These are phyloP conservation scores for Huntiella bhutanensis DNA, from an alignment of 2,329 filamentous ascomycete species.

Conservation along the genomic window DNA sequence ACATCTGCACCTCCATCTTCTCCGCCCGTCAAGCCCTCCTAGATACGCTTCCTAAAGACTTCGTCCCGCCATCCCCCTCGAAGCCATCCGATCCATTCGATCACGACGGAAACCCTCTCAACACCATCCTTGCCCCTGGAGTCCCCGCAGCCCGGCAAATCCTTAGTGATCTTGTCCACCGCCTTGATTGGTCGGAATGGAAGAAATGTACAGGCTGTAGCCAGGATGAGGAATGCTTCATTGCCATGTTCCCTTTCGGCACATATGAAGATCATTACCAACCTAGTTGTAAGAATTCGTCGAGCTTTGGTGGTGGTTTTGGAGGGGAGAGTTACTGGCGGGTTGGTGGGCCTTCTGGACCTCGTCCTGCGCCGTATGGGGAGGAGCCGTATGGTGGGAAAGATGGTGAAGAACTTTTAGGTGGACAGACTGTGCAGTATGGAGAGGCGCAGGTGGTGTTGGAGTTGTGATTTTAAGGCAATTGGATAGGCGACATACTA, in stretches of 20 bases:
- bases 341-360: neutral
- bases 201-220: slow-evolving; percentile 35
- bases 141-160: slow-evolving; percentile 9
- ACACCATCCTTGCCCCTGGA: slow-evolving; percentile 3
- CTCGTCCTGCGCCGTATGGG: no score
- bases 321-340: slow-evolving; percentile 8
- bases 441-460: no score
- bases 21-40: slow-evolving; percentile 5
- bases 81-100: neutral
- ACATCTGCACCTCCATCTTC: slow-evolving; percentile 22
- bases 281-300: slow-evolving; percentile 8
- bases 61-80: neutral
- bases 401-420: no score
- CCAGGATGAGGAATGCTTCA: slow-evolving; percentile 35
- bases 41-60: neutral
- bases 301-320: neutral
- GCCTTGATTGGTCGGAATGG: slow-evolving; percentile 41
- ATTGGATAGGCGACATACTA: no score
- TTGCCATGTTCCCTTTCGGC: slow-evolving; percentile 48
- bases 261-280: slow-evolving; percentile 29
- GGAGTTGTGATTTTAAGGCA: no score
- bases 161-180: slow-evolving; percentile 22
- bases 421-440: no score
- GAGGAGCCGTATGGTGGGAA: no score
- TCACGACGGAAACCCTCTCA: neutral